Conservation (phyloP, 495 filamentous ascomycete genomes). For the Penicillium macrosclerotiorum region DNA sequence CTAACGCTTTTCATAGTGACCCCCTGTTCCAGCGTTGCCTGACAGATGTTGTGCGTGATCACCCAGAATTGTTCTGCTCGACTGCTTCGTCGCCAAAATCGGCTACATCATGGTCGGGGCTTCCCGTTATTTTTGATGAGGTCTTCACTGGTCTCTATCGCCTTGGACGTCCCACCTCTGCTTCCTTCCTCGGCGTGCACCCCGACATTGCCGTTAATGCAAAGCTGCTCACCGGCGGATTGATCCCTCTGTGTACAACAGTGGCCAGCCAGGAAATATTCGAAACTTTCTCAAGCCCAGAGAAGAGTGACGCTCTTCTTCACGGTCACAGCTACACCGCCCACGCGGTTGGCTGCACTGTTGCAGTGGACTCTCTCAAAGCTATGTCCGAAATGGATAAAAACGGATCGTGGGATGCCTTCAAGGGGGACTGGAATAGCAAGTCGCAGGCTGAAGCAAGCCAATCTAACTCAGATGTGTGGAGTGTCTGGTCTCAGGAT, state of each 20-base stretch:
- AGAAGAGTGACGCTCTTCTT: constrained; percentile 70
- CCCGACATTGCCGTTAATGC: constrained; percentile 74
- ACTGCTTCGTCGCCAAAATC: constrained; percentile 7
- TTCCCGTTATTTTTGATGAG: constrained; percentile 76
- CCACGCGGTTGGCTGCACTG: constrained; percentile 71
- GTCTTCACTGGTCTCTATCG: constrained; percentile 81
- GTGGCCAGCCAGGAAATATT: constrained; percentile 70
- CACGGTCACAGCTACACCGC: constrained; percentile 84
- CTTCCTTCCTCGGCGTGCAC: constrained; percentile 62
- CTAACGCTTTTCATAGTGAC: constrained; percentile 50
- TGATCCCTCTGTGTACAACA: constrained; percentile 71
- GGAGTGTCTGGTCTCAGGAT: constrained; percentile 66
- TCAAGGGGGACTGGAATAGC: constrained; percentile 42
- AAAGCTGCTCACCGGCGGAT: constrained; percentile 74
- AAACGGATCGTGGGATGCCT: constrained; percentile 48
- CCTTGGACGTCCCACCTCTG: constrained; percentile 62
- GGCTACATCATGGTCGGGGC: constrained; percentile 56
- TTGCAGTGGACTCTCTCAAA: constrained; percentile 58
- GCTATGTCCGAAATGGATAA: constrained; percentile 55
- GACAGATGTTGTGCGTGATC: constrained; percentile 57
- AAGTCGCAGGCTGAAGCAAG: neutral
- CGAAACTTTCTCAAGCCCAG: constrained; percentile 59
- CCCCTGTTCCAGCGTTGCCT: constrained; percentile 73
- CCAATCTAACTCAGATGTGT: constrained; percentile 34
- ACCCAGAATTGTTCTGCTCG: constrained; percentile 46